Evolutionary conservation across 768 basidiomycete genomes (phyloP).

Genomic region (Ephemerocybe angulata): DNA sequence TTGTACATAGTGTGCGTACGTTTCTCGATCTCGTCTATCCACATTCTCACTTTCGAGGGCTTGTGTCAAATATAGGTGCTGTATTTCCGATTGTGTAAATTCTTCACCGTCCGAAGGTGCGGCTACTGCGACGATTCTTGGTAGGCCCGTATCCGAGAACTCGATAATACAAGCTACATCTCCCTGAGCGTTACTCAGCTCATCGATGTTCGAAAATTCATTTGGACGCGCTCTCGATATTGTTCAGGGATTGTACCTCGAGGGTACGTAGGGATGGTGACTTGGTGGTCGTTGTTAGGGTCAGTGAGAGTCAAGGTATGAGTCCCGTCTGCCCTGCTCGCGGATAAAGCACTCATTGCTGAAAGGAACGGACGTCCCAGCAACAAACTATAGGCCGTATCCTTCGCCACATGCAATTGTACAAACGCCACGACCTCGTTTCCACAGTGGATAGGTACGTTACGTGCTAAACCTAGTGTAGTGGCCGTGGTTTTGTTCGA

Average conservation of each 20-base stretch:
- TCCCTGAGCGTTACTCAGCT: background rate
- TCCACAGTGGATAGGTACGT: conserved; percentile 23
- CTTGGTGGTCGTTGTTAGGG: conserved; percentile 17
- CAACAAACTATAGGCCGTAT: conserved; percentile 23
- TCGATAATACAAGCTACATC: too few relatives aligned
- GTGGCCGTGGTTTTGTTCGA: conserved; percentile 21
- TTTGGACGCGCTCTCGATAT: background rate
- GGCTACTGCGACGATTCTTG: too few relatives aligned
- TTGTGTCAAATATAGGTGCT: too few relatives aligned
- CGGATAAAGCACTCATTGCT: conserved; percentile 17
- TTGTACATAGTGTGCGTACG: too few relatives aligned
- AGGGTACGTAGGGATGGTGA: conserved; percentile 10
- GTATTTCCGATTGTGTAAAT: too few relatives aligned
- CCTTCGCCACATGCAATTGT: conserved; percentile 27
- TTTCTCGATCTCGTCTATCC: too few relatives aligned
- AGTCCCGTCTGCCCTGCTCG: conserved; percentile 15
- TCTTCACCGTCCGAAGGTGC: too few relatives aligned
- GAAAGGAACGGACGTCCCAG: conserved; percentile 29
- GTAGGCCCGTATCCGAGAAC: too few relatives aligned
- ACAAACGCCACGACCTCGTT: conserved; percentile 19
- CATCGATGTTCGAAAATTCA: conserved; percentile 16
- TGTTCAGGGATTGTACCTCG: background rate
- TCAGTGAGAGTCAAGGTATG: conserved; percentile 22
- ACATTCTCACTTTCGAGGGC: too few relatives aligned
- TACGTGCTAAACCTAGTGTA: conserved; percentile 23